Percentiles rank a stretch among this genome's conserved stretches.
phyloP scores from a whole-genome alignment of 1,284 basidiomycete genomes.

The Moesziomyces antarcticus region DNA sequence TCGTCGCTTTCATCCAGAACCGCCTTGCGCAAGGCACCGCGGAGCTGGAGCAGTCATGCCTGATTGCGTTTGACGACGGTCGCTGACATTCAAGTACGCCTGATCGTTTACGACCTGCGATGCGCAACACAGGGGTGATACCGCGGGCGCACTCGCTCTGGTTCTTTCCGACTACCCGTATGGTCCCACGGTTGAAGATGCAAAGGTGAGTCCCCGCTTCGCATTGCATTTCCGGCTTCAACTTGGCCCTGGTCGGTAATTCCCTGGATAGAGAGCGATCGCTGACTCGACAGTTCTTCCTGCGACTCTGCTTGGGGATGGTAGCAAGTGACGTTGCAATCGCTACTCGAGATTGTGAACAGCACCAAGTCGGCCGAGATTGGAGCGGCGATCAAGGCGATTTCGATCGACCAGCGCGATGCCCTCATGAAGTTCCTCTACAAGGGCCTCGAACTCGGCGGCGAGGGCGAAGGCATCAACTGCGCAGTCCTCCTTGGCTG shows the following conservation, averaged over 20 bases:
- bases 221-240: not conserved
- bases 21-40: not conserved
- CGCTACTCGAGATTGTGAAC: slow-evolving; percentile 91
- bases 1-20: not conserved
- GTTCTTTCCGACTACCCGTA: slow-evolving; percentile 60
- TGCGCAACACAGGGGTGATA: slow-evolving; percentile 48
- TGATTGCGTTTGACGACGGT: not conserved
- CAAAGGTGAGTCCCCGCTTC: slow-evolving; percentile 43
- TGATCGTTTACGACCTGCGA: not conserved
- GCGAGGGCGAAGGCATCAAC: slow-evolving; percentile 48
- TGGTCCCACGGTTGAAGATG: slow-evolving; percentile 55
- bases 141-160: slow-evolving; percentile 52
- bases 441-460: slow-evolving; percentile 82
- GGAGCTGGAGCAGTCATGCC: too few relatives aligned
- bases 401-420: slow-evolving; percentile 85
- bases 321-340: slow-evolving; percentile 76
- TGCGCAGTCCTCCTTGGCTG: slow-evolving; percentile 86
- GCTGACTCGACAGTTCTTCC: too few relatives aligned
- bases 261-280: too few relatives aligned
- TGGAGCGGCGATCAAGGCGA: slow-evolving; percentile 77
- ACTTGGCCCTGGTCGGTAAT: too few relatives aligned
- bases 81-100: not conserved
- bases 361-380: slow-evolving; percentile 94
- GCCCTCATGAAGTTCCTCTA: slow-evolving; percentile 98
- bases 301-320: too few relatives aligned